phyloP scores from a whole-genome alignment of 352 stramenopile species.

The Globisporangium irregulare region DNA sequence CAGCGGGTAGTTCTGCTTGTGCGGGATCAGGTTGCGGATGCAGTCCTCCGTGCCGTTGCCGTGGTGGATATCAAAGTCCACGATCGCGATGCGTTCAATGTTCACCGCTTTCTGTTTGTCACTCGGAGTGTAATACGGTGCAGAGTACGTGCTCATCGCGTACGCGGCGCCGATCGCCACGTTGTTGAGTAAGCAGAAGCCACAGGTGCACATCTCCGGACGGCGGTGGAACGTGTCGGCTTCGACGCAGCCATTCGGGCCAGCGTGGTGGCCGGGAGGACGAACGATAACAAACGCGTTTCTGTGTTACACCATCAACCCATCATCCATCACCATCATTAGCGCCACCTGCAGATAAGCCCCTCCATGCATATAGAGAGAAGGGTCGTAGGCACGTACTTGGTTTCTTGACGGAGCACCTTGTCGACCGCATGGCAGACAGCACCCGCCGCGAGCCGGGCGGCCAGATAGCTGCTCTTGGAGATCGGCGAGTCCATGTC shows the following conservation, averaged over 20 bases:
- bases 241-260: constrained; percentile 58
- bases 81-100: constrained; percentile 50
- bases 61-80: constrained; percentile 74
- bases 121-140: constrained; percentile 34
- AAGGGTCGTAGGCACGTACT: constrained; percentile 27
- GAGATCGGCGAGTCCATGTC: constrained; percentile 70
- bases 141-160: constrained; percentile 46
- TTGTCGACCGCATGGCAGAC: constrained; percentile 68
- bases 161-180: constrained; percentile 64
- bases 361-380: constrained; percentile 1
- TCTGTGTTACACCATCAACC: constrained; percentile 12
- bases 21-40: constrained; percentile 54
- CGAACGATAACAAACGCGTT: constrained; percentile 64
- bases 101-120: constrained; percentile 17
- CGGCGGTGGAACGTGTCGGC: constrained; percentile 46
- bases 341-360: neutral
- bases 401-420: constrained; percentile 49
- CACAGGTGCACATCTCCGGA: constrained; percentile 59
- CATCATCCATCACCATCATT: neutral
- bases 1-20: constrained; percentile 64
- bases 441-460: constrained; percentile 49
- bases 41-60: constrained; percentile 67
- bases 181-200: constrained; percentile 70
- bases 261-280: constrained; percentile 57
- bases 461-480: constrained; percentile 51